Percentiles rank a stretch among this genome's conserved stretches.
These are phyloP conservation scores for Hypericum perforatum DNA, from an alignment of 345 rosid genomes.

Conservation along the genomic window DNA sequence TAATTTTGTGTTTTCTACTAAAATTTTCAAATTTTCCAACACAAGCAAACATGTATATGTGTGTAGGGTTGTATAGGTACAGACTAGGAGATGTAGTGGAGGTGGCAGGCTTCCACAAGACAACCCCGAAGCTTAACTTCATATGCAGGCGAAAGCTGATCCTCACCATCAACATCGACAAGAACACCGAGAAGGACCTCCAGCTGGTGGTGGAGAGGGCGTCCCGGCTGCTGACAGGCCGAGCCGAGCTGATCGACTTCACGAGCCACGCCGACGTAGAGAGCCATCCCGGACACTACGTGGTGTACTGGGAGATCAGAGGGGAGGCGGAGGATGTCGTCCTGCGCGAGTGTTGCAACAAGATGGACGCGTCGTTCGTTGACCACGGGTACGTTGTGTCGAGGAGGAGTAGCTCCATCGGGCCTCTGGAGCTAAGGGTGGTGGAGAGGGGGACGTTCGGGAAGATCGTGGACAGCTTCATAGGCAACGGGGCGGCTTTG, in stretches of 20 bases:
- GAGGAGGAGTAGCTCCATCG: slow-evolving; percentile 61
- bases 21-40: background rate
- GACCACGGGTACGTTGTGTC: slow-evolving; percentile 84
- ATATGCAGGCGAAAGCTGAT: slow-evolving; percentile 81
- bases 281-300: slow-evolving; percentile 67
- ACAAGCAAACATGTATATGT: background rate
- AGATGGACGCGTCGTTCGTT: slow-evolving; percentile 69
- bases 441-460: slow-evolving; percentile 68
- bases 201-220: slow-evolving; percentile 73
- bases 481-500: slow-evolving; percentile 67
- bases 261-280: slow-evolving; percentile 67
- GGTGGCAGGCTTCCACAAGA: slow-evolving; percentile 64
- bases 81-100: slow-evolving; percentile 87
- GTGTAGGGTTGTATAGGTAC: slow-evolving; percentile 61
- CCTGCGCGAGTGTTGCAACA: slow-evolving; percentile 54
- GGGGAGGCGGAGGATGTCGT: slow-evolving; percentile 65
- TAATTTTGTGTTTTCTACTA: too few relatives aligned
- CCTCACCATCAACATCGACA: slow-evolving; percentile 77
- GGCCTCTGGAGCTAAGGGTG: slow-evolving; percentile 71
- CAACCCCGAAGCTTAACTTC: slow-evolving; percentile 78
- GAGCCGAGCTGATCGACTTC: slow-evolving; percentile 72
- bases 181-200: slow-evolving; percentile 89
- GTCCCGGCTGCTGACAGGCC: slow-evolving; percentile 33
- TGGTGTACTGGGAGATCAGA: slow-evolving; percentile 82
- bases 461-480: slow-evolving; percentile 61